Base-by-base conservation (phyloP, 2,329 filamentous ascomycete species). In the Trichocomaceae sp. region DNA sequence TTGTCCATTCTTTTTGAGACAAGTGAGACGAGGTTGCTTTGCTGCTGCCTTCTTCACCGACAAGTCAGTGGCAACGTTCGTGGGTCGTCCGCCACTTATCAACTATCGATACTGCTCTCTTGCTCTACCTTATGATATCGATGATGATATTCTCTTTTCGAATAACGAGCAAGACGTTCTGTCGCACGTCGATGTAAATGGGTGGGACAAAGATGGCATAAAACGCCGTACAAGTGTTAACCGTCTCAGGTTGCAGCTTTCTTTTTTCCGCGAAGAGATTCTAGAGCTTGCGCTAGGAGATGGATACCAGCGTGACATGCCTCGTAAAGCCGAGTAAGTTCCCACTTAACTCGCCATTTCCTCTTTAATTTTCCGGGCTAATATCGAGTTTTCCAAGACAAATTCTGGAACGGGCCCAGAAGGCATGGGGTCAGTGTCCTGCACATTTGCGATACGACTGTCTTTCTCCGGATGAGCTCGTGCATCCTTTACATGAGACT, bases 11-110 rank as follows among this genome's bases (percentile, higher is more conserved):
- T 68, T 67, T 41, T 55, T 68, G 12, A 60, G 55, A 8, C 62
- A 69, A 44, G 56, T 63, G 23, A 60, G 66, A 22, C 64, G 61
- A 47, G 55, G 63, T 26, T 60, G 61, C 9, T 65, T 68, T 55
- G 59, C 64, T 15, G 56, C 59, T 9, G 58, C 64, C 17, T 66
- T 66, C 39, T 60, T 51, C 26, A 39, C 58, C 7, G 67, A 69
- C 47, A 69, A 67, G 52, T 63, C 57, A 20, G 57, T 67, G n/a
- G 61, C 66, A 8, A 66, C 62, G 3, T 64, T 67, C 50, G 53
- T 67, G 2, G 65, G 65, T 12, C 60, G 66, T 22, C 66, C 66
- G n/a, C 66, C 65, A 2, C 57, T 63, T 6, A 62, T 69, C 13
- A 62, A 61, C 22, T 62, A 61, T 54, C 60, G 60, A 29, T 69